A percentile compares a stretch with the other conserved stretches of the same genome.
These are phyloP conservation scores for Cronartium ribicola DNA, from an alignment of 1,284 basidiomycete genomes.

Conservation along the genomic window DNA sequence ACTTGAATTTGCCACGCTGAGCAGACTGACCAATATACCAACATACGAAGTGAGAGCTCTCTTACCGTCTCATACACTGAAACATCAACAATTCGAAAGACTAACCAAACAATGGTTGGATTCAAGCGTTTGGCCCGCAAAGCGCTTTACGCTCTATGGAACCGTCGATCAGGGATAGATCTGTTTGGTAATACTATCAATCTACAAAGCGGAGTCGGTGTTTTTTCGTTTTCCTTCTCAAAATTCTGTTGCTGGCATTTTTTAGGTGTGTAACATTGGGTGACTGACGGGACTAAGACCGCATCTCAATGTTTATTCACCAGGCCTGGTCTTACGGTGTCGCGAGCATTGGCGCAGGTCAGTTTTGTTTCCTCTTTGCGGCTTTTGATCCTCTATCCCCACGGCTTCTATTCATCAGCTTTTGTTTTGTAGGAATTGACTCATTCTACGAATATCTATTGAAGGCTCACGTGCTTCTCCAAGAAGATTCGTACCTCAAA, in stretches of 20 bases:
- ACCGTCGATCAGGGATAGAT: slow-evolving; percentile 71
- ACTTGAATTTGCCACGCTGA: slow-evolving; percentile 84
- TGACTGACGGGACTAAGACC: no score
- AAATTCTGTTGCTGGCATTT: slow-evolving; percentile 5
- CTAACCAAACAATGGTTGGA: no score
- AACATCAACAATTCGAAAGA: no score
- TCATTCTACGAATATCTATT: slow-evolving; percentile 88
- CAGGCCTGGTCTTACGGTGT: slow-evolving; percentile 51
- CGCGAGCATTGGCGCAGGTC: slow-evolving; percentile 76
- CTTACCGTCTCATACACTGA: no score
- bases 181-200: slow-evolving; percentile 85
- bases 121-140: slow-evolving; percentile 53
- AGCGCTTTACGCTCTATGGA: slow-evolving; percentile 89
- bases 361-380: no score
- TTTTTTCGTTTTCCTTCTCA: no score
- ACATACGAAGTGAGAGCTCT: slow-evolving; percentile 73
- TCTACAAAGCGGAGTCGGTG: slow-evolving; percentile 66
- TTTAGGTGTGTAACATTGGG: no score
- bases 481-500: slow-evolving; percentile 78
- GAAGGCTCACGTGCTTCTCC: slow-evolving; percentile 60
- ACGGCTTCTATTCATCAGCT: no score
- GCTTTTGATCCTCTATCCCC: no score
- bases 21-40: slow-evolving; percentile 77
- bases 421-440: no score
- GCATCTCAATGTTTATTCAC: slow-evolving; percentile 60